These are phyloP conservation scores for Pseudogymnoascus sp. DNA, from an alignment of 2,329 filamentous ascomycete genomes.

Conservation along the genomic window DNA sequence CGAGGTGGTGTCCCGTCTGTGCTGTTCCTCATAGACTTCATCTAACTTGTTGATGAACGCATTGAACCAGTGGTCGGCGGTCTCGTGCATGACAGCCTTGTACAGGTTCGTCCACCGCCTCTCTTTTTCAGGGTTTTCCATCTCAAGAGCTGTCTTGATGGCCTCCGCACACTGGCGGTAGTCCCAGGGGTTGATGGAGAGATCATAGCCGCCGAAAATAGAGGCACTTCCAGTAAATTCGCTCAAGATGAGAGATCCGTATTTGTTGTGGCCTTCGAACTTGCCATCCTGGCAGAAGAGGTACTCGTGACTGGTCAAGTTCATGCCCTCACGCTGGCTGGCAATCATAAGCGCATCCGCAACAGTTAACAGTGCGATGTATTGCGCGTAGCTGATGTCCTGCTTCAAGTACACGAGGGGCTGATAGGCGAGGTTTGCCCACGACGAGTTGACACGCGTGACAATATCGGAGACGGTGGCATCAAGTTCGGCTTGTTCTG, in stretches of 20 bases:
- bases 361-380: constrained; percentile 81
- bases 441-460: constrained; percentile 84
- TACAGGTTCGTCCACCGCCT: constrained; percentile 68
- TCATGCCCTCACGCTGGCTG: constrained; percentile 94
- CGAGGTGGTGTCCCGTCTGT: constrained; percentile 73
- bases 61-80: constrained; percentile 79
- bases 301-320: constrained; percentile 89
- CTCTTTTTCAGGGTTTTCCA: constrained; percentile 67
- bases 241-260: constrained; percentile 83
- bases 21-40: constrained; percentile 74
- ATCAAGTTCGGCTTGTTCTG: constrained; percentile 80
- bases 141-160: constrained; percentile 75
- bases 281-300: constrained; percentile 86
- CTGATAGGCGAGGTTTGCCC: constrained; percentile 85
- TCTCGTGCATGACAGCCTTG: constrained; percentile 68
- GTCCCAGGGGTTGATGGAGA: constrained; percentile 93
- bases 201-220: constrained; percentile 71
- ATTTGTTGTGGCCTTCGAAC: constrained; percentile 61
- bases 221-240: constrained; percentile 92
- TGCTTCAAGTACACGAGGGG: constrained; percentile 91
- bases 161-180: constrained; percentile 82
- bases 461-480: constrained; percentile 89
- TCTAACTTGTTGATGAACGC: constrained; percentile 65
- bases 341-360: constrained; percentile 93
- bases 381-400: constrained; percentile 87